Percentiles rank a stretch among this genome's conserved stretches.
Evolutionary conservation across 1,284 basidiomycete species (phyloP).

Genomic region (Termitomyces sp.): DNA sequence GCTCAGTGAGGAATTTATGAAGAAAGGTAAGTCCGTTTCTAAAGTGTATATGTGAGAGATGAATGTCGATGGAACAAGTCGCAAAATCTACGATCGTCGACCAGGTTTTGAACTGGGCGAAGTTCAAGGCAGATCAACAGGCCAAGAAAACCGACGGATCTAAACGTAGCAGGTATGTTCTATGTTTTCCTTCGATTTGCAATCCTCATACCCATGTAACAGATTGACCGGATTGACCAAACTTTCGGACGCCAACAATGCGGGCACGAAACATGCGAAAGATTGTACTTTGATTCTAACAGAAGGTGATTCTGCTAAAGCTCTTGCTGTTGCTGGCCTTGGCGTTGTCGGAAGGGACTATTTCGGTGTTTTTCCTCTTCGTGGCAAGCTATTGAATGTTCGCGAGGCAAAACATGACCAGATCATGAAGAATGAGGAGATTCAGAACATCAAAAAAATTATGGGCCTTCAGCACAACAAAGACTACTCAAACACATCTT

Average conservation of each 20-base stretch:
- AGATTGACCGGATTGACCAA: slow-evolving; percentile 90
- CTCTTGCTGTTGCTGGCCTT: slow-evolving; percentile 91
- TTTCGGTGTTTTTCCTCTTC: slow-evolving; percentile 96
- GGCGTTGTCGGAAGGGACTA: slow-evolving; percentile 94
- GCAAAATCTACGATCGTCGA: slow-evolving; percentile 90
- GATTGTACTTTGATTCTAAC: slow-evolving; percentile 96
- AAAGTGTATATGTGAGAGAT: background rate
- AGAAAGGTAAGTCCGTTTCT: slow-evolving; percentile 64
- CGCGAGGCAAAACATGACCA: slow-evolving; percentile 95
- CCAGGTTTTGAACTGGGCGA: slow-evolving; percentile 92
- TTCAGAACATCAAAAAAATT: slow-evolving; percentile 97
- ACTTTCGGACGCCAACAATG: slow-evolving; percentile 96
- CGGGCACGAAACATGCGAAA: slow-evolving; percentile 77
- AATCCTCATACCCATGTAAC: slow-evolving; percentile 7
- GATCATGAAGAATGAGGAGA: slow-evolving; percentile 98
- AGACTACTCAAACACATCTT: slow-evolving; percentile 70
- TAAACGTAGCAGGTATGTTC: slow-evolving; percentile 75
- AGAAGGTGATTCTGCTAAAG: slow-evolving; percentile 99
- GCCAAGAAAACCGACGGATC: slow-evolving; percentile 96
- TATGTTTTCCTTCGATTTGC: background rate
- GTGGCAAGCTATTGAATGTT: slow-evolving; percentile 96
- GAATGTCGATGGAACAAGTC: slow-evolving; percentile 45
- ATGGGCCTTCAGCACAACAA: slow-evolving; percentile 94
- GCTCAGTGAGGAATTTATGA: slow-evolving; percentile 90
- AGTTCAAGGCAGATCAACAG: slow-evolving; percentile 94